phyloP scores from a whole-genome alignment of 2,329 filamentous ascomycete species.

The Epichloe hybrida region DNA sequence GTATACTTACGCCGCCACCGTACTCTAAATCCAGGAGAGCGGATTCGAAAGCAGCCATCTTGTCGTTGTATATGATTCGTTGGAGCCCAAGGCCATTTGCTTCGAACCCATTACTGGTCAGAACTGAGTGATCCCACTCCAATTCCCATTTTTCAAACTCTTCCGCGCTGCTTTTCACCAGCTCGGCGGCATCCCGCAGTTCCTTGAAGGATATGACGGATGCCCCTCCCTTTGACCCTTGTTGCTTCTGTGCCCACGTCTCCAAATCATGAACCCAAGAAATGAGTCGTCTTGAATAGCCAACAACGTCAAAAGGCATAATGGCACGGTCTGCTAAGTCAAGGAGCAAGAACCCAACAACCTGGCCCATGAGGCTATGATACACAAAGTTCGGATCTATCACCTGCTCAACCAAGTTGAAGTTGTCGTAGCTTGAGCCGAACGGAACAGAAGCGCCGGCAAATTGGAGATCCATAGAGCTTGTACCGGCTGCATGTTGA shows the following conservation, averaged over 20 bases:
- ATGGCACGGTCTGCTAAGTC: constrained; percentile 73
- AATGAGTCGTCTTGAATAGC: constrained; percentile 54
- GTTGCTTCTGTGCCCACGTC: constrained; percentile 46
- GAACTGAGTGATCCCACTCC: constrained; percentile 60
- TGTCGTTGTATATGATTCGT: constrained; percentile 64
- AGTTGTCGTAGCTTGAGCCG: constrained; percentile 81
- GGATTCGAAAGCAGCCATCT: constrained; percentile 71
- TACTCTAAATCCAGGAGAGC: constrained; percentile 63
- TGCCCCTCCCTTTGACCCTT: constrained; percentile 19
- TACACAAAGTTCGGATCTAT: constrained; percentile 75
- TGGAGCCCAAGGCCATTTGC: constrained; percentile 50
- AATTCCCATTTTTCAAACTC: constrained; percentile 65
- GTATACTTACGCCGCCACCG: constrained; percentile 56
- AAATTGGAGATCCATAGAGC: constrained; percentile 77
- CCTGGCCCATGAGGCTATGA: constrained; percentile 64
- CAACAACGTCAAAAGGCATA: constrained; percentile 65
- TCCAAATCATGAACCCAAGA: constrained; percentile 55
- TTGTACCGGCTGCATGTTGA: constrained; percentile 79
- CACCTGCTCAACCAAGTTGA: constrained; percentile 68
- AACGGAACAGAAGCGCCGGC: constrained; percentile 52
- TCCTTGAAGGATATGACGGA: constrained; percentile 17
- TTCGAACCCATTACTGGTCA: constrained; percentile 64
- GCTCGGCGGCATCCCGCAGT: constrained; percentile 41
- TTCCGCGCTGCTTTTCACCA: constrained; percentile 35
- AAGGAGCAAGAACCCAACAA: constrained; percentile 67